phyloP scores from a whole-genome alignment of 495 filamentous ascomycete genomes.

The Aspergillus biplanus region DNA sequence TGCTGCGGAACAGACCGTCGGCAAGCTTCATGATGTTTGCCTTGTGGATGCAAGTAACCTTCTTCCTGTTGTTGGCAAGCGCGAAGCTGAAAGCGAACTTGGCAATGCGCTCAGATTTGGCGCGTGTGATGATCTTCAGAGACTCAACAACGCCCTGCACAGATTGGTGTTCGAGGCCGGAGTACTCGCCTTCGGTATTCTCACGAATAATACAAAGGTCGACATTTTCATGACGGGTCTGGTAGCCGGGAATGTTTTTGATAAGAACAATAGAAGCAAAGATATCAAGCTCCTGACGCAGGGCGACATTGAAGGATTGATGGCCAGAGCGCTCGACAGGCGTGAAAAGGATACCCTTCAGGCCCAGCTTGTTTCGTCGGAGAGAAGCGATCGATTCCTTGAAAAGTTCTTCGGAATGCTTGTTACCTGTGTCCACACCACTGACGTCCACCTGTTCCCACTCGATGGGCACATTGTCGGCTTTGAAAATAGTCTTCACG shows the following conservation, averaged over 20 bases:
- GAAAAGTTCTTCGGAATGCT: constrained; percentile 93
- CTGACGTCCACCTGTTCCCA: constrained; percentile 99
- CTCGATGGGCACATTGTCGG: constrained; percentile 96
- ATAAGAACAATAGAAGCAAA: constrained; percentile 97
- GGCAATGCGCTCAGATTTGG: constrained; percentile 97
- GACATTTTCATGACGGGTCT: constrained; percentile 94
- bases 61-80: constrained; percentile 96
- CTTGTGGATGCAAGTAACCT: constrained; percentile 99
- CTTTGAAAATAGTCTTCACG: constrained; percentile 98
- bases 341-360: constrained; percentile 96
- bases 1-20: constrained; percentile 97
- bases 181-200: constrained; percentile 99
- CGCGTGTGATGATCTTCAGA: constrained; percentile 98
- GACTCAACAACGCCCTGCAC: constrained; percentile 97
- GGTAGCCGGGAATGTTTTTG: constrained; percentile 98
- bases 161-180: constrained; percentile 96
- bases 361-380: constrained; percentile 95
- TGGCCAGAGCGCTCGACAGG: constrained; percentile 96
- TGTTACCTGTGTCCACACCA: constrained; percentile 83
- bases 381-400: constrained; percentile 91
- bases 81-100: constrained; percentile 99
- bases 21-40: constrained; percentile 99
- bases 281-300: constrained; percentile 98
- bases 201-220: constrained; percentile 99
- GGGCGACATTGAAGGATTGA: constrained; percentile 98